Evolutionary conservation across 768 basidiomycete genomes (phyloP).

Genomic region (Holtermannia corniformis): DNA sequence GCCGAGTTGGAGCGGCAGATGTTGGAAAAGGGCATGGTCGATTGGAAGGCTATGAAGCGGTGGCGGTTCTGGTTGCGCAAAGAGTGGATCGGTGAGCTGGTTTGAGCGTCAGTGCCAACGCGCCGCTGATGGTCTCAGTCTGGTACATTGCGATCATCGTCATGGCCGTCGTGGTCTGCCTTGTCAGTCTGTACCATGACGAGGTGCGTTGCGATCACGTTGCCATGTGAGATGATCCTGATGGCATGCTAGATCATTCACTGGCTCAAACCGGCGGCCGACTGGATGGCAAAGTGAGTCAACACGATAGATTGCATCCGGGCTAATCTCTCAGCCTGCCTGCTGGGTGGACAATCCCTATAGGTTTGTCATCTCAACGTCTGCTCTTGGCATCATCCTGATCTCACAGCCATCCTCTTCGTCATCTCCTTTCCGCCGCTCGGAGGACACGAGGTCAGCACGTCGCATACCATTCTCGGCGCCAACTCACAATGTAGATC

Average conservation of each 20-base stretch:
- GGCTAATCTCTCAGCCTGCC: constrained; percentile 29
- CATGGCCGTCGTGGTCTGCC: constrained; percentile 20
- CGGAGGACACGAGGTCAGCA: constrained; percentile 66
- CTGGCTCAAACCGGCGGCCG: constrained; percentile 58
- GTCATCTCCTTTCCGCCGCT: constrained; percentile 83
- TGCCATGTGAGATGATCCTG: constrained; percentile 40
- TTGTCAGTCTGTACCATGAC: constrained; percentile 32
- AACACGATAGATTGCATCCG: background rate
- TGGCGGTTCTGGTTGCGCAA: constrained; percentile 40
- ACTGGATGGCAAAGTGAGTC: constrained; percentile 50
- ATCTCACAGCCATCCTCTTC: constrained; percentile 50
- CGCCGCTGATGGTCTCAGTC: constrained; percentile 2
- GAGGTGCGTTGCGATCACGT: constrained; percentile 16
- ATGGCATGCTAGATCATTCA: constrained; percentile 60
- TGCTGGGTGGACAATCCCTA: constrained; percentile 65
- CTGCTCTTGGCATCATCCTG: background rate
- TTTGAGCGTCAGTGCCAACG: background rate
- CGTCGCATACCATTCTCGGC: background rate
- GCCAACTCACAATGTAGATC: constrained; percentile 17
- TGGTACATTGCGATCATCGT: constrained; percentile 22
- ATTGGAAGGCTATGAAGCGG: constrained; percentile 30
- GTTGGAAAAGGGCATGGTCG: constrained; percentile 30
- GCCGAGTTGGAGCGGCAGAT: constrained; percentile 23
- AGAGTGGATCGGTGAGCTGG: constrained; percentile 34
- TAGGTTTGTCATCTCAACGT: constrained; percentile 42